Conservation (phyloP, 495 filamentous ascomycete species). For the Aspergillus ostianus region DNA sequence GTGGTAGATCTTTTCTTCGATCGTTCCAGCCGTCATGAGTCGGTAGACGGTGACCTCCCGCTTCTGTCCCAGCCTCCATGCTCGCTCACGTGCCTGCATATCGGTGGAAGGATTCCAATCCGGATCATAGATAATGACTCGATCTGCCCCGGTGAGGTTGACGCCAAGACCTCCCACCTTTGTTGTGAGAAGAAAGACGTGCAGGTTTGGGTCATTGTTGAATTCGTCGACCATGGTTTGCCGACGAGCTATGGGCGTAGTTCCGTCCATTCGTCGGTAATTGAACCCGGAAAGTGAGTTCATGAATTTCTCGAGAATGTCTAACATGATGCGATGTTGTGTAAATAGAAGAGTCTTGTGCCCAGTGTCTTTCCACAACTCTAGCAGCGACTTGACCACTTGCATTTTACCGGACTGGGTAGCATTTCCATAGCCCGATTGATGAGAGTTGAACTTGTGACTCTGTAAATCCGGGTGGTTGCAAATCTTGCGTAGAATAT, state of each 20-base stretch:
- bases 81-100: conserved; percentile 90
- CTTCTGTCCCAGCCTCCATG: conserved; percentile 94
- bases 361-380: conserved; percentile 80
- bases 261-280: conserved; percentile 90
- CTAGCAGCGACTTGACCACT: conserved; percentile 77
- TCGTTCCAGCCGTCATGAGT: conserved; percentile 94
- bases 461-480: conserved; percentile 90
- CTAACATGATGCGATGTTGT: conserved; percentile 88
- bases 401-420: conserved; percentile 92
- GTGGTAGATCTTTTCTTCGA: conserved; percentile 99
- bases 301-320: conserved; percentile 84
- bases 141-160: conserved; percentile 90
- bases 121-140: conserved; percentile 95
- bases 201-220: conserved; percentile 72
- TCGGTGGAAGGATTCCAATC: conserved; percentile 98
- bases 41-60: conserved; percentile 91
- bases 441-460: conserved; percentile 56
- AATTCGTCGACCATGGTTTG: conserved; percentile 88
- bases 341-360: conserved; percentile 92
- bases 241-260: conserved; percentile 76
- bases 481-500: conserved; percentile 92
- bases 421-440: conserved; percentile 66
- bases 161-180: conserved; percentile 92
- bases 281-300: conserved; percentile 62
- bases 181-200: conserved; percentile 91